A percentile compares a stretch with the other conserved stretches of the same genome.
These are phyloP conservation scores for Saussurea involucrata DNA, from an alignment of 129 eudicot genomes.

Conservation along the genomic window DNA sequence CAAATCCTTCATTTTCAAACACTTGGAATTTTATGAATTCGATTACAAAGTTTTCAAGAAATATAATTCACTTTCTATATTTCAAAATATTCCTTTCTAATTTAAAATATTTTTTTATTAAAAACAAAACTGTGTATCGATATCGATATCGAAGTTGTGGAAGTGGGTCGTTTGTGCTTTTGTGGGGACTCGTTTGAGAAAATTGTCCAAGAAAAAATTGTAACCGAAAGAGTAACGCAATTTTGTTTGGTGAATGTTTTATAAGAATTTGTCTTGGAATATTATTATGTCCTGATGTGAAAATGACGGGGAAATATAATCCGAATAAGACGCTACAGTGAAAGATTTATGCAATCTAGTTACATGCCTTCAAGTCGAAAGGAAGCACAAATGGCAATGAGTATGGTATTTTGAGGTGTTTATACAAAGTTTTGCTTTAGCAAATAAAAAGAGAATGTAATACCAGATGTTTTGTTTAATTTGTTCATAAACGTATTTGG, in stretches of 20 bases:
- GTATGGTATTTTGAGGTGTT: background rate
- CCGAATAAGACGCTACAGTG: background rate
- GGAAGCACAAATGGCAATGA: background rate
- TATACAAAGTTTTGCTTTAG: background rate
- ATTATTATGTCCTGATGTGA: background rate
- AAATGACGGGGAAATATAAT: background rate
- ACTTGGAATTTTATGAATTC: background rate
- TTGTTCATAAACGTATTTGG: background rate
- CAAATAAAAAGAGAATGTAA: background rate
- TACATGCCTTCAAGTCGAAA: background rate
- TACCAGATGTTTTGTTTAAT: background rate
- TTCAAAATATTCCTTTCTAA: background rate
- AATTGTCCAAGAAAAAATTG: background rate
- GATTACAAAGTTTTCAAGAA: background rate
- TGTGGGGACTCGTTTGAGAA: background rate
- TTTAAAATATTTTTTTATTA: background rate
- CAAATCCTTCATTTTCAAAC: constrained; percentile 4
- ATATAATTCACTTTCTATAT: background rate
- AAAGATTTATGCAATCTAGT: background rate
- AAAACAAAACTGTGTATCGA: background rate
- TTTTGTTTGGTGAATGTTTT: background rate
- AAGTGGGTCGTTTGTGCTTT: background rate
- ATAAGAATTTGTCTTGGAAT: background rate
- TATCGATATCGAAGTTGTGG: background rate
- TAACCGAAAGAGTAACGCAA: background rate